Percentiles rank a stretch among this genome's conserved stretches.
Conservation (phyloP, 2,329 filamentous ascomycete genomes). For the Celoporthe dispersa region DNA sequence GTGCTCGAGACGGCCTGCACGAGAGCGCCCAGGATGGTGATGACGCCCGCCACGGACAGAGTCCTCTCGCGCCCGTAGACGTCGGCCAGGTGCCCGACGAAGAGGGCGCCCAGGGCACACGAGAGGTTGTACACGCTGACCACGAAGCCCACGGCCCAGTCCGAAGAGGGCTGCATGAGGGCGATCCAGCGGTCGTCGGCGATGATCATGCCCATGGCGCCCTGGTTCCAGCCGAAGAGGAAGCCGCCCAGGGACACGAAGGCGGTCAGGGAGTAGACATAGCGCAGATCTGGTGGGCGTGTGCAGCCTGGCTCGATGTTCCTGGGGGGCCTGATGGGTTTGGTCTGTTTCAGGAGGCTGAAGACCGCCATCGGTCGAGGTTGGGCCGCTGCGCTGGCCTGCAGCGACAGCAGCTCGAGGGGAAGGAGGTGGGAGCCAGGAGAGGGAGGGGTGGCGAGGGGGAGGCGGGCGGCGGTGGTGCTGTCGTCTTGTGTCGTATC, state of each 20-base stretch:
- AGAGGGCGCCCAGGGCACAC: conserved; percentile 37
- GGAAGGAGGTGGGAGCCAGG: background rate
- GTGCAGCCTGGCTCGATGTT: conserved; percentile 18
- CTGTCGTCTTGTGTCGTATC: background rate
- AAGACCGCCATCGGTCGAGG: conserved; percentile 19
- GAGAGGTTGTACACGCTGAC: conserved; percentile 40
- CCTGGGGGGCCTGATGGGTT: conserved; percentile 34
- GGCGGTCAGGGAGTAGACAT: conserved; percentile 38
- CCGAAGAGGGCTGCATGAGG: conserved; percentile 37
- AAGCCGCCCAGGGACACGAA: conserved; percentile 35
- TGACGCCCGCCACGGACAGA: conserved; percentile 35
- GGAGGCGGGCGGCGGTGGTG: no score
- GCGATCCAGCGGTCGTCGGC: conserved; percentile 38
- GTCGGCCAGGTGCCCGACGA: conserved; percentile 37
- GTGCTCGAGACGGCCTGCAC: conserved; percentile 16
- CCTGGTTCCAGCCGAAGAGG: conserved; percentile 40
- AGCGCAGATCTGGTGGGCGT: conserved; percentile 36
- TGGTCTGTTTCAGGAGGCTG: conserved; percentile 34
- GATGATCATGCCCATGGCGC: conserved; percentile 40
- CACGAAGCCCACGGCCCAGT: conserved; percentile 39
- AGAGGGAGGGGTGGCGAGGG: background rate
- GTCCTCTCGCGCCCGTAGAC: conserved; percentile 37
- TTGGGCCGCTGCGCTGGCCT: background rate
- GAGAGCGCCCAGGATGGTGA: conserved; percentile 23
- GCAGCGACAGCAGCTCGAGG: background rate